Conservation (phyloP, 345 rosid species). For the Salix suchowensis region DNA sequence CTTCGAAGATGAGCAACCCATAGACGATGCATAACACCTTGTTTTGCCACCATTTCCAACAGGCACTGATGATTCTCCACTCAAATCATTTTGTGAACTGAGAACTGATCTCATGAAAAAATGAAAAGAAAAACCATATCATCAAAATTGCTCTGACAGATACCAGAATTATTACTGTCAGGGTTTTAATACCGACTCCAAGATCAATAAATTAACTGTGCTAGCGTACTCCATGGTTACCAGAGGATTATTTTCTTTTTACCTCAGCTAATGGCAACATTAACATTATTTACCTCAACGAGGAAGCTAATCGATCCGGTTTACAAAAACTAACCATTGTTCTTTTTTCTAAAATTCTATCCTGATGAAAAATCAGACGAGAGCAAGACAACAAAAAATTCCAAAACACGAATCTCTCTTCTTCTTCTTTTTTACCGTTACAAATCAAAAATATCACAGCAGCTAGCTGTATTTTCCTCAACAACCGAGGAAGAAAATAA, state of each 20-base stretch:
- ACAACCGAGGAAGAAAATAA: not conserved
- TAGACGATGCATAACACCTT: slow-evolving; percentile 20
- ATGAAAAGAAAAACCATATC: not conserved
- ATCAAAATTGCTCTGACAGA: not conserved
- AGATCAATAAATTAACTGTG: not conserved
- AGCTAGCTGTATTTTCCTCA: not conserved
- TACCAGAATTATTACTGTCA: not conserved
- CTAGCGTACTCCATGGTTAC: not conserved
- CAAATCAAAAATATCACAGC: not conserved
- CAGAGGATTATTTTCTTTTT: not conserved
- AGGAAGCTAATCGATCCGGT: no score
- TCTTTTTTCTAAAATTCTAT: no score
- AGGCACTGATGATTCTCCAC: slow-evolving; percentile 31
- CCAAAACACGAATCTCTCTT: no score
- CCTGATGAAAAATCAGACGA: not conserved
- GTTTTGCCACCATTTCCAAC: slow-evolving; percentile 29
- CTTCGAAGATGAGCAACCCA: slow-evolving; percentile 17
- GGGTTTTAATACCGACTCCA: not conserved
- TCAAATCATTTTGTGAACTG: slow-evolving; percentile 33
- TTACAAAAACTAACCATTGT: no score
- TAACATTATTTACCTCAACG: not conserved
- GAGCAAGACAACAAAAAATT: no score
- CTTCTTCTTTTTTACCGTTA: no score
- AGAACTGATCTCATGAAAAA: slow-evolving; percentile 16
- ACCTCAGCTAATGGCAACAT: not conserved